Conservation (phyloP, 1,139 yeast genomes). For the Meyerozyma carpophila region DNA sequence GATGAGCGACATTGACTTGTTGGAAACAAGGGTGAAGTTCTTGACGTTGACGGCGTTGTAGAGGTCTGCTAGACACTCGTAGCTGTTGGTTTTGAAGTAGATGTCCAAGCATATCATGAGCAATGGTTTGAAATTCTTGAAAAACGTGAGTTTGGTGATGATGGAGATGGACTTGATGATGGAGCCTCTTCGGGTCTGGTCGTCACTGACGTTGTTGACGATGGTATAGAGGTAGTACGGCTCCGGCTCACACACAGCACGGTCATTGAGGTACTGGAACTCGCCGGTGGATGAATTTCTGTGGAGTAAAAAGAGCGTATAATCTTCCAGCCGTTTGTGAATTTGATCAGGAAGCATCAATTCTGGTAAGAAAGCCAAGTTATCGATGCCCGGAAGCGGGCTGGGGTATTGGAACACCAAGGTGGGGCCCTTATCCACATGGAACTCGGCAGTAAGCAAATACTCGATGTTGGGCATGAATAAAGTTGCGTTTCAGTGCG, state of each 20-base stretch:
- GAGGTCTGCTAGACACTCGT: constrained; percentile 7
- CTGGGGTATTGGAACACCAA: constrained; percentile 46
- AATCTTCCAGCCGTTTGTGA: constrained; percentile 56
- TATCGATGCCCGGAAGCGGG: constrained; percentile 38
- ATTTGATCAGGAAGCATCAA: constrained; percentile 61
- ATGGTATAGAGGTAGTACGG: constrained; percentile 53
- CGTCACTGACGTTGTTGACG: constrained; percentile 48
- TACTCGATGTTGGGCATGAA: constrained; percentile 31
- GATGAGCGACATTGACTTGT: constrained; percentile 24
- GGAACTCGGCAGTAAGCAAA: constrained; percentile 53
- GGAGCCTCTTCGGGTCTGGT: constrained; percentile 47
- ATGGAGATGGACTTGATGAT: constrained; percentile 52
- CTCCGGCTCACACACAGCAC: constrained; percentile 26
- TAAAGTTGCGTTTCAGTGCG: background rate
- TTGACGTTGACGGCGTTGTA: constrained; percentile 10
- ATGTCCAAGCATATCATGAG: constrained; percentile 50
- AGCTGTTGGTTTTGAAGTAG: constrained; percentile 21
- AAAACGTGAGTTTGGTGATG: constrained; percentile 44
- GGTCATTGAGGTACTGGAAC: constrained; percentile 35
- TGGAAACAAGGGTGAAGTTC: constrained; percentile 7
- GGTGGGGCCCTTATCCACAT: constrained; percentile 51
- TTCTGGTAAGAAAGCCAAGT: constrained; percentile 44
- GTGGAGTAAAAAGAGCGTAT: constrained; percentile 51
- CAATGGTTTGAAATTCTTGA: constrained; percentile 57
- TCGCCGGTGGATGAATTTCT: constrained; percentile 32